Evolutionary conservation across 2,329 filamentous ascomycete genomes (phyloP).

Genomic region (Ophiocordyceps camponoti-leonardi): DNA sequence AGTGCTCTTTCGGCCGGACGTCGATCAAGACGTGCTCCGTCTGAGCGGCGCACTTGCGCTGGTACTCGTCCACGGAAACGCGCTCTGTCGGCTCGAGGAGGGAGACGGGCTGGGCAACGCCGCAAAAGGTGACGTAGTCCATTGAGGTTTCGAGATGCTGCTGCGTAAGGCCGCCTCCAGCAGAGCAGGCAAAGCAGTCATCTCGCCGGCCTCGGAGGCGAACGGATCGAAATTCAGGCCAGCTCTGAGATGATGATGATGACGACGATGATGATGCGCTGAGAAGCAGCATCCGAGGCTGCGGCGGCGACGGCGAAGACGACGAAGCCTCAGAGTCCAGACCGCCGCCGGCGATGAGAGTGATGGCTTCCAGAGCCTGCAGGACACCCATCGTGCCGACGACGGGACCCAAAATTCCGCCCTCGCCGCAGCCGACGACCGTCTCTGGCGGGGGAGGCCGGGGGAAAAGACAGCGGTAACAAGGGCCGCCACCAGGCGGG

Average conservation of each 20-base stretch:
- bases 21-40: constrained; percentile 50
- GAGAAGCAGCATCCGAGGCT: constrained; percentile 27
- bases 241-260: constrained; percentile 11
- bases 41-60: constrained; percentile 4
- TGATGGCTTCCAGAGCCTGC: constrained; percentile 79
- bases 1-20: constrained; percentile 72
- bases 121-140: constrained; percentile 81
- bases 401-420: constrained; percentile 80
- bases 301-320: constrained; percentile 6
- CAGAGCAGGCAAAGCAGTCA: constrained; percentile 64
- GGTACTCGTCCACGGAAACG: constrained; percentile 47
- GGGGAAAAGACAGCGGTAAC: constrained; percentile 88
- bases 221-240: constrained; percentile 49
- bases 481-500: constrained; percentile 61
- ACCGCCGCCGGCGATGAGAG: constrained; percentile 42
- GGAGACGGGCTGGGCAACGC: constrained; percentile 35
- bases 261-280: constrained; percentile 13
- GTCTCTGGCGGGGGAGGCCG: constrained; percentile 69
- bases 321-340: background rate
- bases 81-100: constrained; percentile 47
- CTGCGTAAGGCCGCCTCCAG: constrained; percentile 37
- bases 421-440: constrained; percentile 77
- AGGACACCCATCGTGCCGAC: constrained; percentile 87
- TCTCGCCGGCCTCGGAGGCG: constrained; percentile 51
- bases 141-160: constrained; percentile 44